phyloP scores from a whole-genome alignment of 1,139 yeast genomes.

The Meyerozyma athensensis region DNA sequence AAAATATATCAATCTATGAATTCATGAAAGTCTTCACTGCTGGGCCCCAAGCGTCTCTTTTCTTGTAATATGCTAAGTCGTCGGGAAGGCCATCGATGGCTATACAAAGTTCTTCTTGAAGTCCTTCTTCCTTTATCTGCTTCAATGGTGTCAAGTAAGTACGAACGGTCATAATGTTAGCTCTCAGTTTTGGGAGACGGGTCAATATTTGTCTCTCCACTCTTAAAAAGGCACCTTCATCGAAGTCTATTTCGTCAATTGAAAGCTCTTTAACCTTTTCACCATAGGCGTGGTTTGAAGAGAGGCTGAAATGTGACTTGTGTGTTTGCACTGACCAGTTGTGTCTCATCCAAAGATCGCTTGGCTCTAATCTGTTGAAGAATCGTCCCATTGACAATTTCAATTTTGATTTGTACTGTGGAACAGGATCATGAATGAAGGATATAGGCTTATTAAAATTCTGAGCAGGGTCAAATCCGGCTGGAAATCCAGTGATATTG shows the following conservation, averaged over 20 bases:
- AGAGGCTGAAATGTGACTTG: constrained; percentile 22
- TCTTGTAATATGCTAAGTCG: constrained; percentile 55
- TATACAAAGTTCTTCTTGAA: constrained; percentile 40
- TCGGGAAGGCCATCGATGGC: constrained; percentile 62
- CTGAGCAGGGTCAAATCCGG: constrained; percentile 39
- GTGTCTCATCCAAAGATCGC: constrained; percentile 36
- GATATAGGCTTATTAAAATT: constrained; percentile 34
- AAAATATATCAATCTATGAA: constrained; percentile 4
- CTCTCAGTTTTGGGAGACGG: constrained; percentile 35
- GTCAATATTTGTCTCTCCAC: constrained; percentile 40
- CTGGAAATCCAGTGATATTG: constrained; percentile 36
- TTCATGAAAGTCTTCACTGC: constrained; percentile 48
- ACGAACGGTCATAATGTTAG: constrained; percentile 37
- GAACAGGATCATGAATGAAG: constrained; percentile 38
- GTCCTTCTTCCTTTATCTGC: constrained; percentile 32
- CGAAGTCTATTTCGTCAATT: constrained; percentile 32
- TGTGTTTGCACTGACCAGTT: constrained; percentile 44
- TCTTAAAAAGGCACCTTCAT: constrained; percentile 32
- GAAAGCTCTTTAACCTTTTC: constrained; percentile 19
- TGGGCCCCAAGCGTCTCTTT: constrained; percentile 59
- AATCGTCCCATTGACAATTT: constrained; percentile 35
- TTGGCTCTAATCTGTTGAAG: constrained; percentile 31
- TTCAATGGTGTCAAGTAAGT: constrained; percentile 38
- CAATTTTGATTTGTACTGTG: constrained; percentile 32
- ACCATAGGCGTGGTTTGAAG: constrained; percentile 31